phyloP scores from a whole-genome alignment of 768 basidiomycete genomes.

The Strobilomyces dryophilus region DNA sequence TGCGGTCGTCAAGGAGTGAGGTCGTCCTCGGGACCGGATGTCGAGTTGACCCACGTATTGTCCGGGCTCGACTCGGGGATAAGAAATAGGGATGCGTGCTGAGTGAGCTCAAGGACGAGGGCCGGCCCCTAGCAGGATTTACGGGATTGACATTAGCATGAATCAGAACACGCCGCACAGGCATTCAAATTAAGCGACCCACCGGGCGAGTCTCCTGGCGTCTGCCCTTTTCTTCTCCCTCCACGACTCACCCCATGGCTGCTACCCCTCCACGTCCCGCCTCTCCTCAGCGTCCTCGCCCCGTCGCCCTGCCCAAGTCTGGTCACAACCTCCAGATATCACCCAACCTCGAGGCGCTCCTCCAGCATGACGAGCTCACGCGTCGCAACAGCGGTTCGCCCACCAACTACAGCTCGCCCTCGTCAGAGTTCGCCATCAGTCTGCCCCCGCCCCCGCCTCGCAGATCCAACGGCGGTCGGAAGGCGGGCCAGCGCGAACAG shows the following conservation, averaged over 20 bases:
- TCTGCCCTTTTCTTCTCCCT: neutral
- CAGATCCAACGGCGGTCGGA: conserved; percentile 11
- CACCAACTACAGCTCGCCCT: conserved; percentile 12
- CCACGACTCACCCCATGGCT: conserved; percentile 12
- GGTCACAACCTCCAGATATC: conserved; percentile 45
- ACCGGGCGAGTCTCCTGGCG: neutral
- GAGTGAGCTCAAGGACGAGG: neutral
- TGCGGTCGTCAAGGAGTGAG: neutral
- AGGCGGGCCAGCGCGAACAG: conserved; percentile 12
- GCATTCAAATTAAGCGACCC: conserved; percentile 21
- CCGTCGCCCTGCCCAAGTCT: neutral
- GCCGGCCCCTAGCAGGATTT: neutral
- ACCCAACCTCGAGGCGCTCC: conserved; percentile 54
- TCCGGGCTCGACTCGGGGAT: neutral
- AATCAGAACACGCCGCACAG: conserved; percentile 4
- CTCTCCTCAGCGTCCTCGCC: conserved; percentile 9
- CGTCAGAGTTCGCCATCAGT: conserved; percentile 20
- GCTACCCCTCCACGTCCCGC: conserved; percentile 20
- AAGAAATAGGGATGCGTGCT: neutral
- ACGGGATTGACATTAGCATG: conserved; percentile 1
- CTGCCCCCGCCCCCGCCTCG: conserved; percentile 36
- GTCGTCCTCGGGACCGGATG: neutral
- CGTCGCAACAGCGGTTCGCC: conserved; percentile 30
- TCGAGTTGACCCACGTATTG: neutral
- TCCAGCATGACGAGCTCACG: conserved; percentile 54